Evolutionary conservation across 139 green algal genomes (phyloP), one percentile per base, ranked within the genome.

Genomic region (Volvox reticuliferus): DNA sequence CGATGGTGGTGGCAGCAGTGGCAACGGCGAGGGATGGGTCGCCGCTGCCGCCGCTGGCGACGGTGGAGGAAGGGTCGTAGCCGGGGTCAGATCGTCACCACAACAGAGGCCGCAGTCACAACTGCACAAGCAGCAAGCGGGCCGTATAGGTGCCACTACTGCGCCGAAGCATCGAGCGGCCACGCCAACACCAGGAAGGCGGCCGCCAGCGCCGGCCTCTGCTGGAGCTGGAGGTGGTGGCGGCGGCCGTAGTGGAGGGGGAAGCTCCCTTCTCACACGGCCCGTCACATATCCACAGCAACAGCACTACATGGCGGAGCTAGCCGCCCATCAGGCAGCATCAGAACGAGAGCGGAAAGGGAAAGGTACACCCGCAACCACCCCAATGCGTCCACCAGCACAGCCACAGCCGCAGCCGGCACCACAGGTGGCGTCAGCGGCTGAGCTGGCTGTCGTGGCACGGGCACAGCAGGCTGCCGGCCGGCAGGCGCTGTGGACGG

Each of bases 271-370:
- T 35, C 28, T 16, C 22, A 6, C 32, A 12, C 83, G 83, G 14
- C 83, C 83, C 0, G 68, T 89, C 30, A 81, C 83, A 28, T 68
- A 89, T 35, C 24, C 24, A 26, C 30, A 81, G 83, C 83, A 89
- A 65, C 36, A 81, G 67, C 2, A 16, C 30, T 89, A 89, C 83
- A 13, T 89, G 36, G 83, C 67, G 19, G 83, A 44, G 2, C 65
- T 88, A 24, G 22, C 13, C 32, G 83, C 83, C 9, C 19, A 30
- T 1, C 67, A 44, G 6, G 83, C 67, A 13, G 83, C 83, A 6
- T 37, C 83, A 68, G 82, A 63, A 26, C 5, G 1, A 26, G 18
- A 65, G 21, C 67, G 22, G 26, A 35, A 35, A 24, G 82, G 24
- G 21, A 35, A 1, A 0, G 65, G 13, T 19, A 62, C 63, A 0